Conservation (phyloP, 441 rosid species). For the Codiaeum variegatum region DNA sequence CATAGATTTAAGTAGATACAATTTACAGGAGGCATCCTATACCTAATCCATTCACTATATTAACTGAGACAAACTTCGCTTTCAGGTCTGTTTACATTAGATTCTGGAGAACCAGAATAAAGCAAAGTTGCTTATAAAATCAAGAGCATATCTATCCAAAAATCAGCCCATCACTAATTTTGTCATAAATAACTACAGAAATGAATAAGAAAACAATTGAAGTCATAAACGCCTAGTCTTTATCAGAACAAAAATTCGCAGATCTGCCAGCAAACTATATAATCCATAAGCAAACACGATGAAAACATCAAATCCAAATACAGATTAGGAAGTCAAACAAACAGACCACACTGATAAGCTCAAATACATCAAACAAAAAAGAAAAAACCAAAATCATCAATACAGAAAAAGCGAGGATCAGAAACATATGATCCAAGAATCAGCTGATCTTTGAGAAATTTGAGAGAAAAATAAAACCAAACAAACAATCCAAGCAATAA, state of each 20-base stretch:
- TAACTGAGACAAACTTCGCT: background rate
- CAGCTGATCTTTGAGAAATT: conserved; percentile 1
- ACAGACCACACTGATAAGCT: background rate
- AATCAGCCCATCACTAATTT: background rate
- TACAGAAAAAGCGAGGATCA: background rate
- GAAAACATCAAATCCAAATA: conserved; percentile 14
- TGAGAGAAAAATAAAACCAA: background rate
- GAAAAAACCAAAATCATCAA: background rate
- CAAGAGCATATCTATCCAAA: background rate
- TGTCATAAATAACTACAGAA: background rate
- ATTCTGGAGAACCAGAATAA: background rate
- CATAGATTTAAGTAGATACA: background rate
- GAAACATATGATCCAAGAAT: background rate
- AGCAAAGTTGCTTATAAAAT: too few relatives aligned
- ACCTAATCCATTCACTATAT: background rate
- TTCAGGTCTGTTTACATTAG: background rate
- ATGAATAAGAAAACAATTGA: background rate
- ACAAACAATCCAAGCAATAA: background rate
- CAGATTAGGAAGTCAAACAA: background rate
- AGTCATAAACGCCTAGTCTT: conserved; percentile 1
- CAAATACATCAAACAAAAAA: background rate
- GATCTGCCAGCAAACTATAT: conserved; percentile 12
- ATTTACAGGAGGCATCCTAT: background rate
- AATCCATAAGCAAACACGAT: conserved; percentile 13
- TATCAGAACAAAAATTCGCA: background rate